Base-by-base conservation (phyloP, 164 flowering plant genomes). In the Chimonanthus praecox region DNA sequence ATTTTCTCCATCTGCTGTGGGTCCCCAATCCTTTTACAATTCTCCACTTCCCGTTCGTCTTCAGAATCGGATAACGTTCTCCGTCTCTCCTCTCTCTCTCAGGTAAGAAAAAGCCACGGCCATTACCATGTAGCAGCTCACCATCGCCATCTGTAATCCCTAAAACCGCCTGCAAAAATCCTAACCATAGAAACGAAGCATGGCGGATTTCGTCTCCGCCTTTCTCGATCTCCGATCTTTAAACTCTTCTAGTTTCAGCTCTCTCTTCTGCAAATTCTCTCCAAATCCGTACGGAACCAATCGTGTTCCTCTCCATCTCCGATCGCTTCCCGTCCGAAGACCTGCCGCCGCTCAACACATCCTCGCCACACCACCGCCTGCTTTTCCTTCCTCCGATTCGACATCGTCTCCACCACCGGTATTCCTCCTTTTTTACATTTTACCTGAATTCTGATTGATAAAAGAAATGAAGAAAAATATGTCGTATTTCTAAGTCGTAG, bases 321-420 rank as follows among this genome's bases (percentile, higher is more conserved):
- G 49, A 33, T 58, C 62, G 61, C 33, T 43, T n/a, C 18, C 13
- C 48, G 3, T 15, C 2, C 68, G 69, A 49, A 48, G 60, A 21
- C 46, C 45, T 50, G 10, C 61, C 62, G 18, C 48, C 49, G 68
- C 46, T 66, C 9, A 64, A 49, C 69, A 45, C 5, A 45, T 72
- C 18, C 47, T 64, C 47, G 46, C 44, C 6, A 51, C n/a, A 13
- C 46, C 5, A 49, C 58, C 18, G 16, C 6, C 64, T 61, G 48
- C 73, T 43, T 7, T 20, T 3, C 46, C 48, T n/a, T 15, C 64
- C 33, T 7, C 20, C 61, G 69, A 15, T 43, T 64, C 58, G 33
- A 64, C 10, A 33, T 72, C 49, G 47, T 65, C 49, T 72, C 74
- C 5, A 16, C 69, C 62, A 72, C 46, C 61, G 74, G 74, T 72